phyloP scores from a whole-genome alignment of 768 basidiomycete genomes.

The Podaxis pistillaris region DNA sequence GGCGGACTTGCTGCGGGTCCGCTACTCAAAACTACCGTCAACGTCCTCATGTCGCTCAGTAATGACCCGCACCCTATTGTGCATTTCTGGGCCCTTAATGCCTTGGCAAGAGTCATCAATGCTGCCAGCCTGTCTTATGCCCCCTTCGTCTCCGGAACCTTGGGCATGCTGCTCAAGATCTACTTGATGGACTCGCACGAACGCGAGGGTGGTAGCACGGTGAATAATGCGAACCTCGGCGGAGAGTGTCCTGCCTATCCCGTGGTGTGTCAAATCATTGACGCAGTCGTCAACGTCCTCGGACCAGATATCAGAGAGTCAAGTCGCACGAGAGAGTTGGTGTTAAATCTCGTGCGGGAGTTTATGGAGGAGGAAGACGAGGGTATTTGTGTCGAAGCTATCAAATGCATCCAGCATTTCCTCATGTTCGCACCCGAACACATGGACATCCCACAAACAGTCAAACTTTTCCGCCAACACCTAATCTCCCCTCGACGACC shows the following conservation, averaged over 20 bases:
- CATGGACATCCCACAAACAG: conserved; percentile 77
- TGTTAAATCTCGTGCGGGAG: conserved; percentile 82
- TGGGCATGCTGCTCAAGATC: conserved; percentile 88
- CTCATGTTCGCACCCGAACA: conserved; percentile 92
- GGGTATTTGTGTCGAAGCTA: conserved; percentile 87
- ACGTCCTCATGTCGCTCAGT: conserved; percentile 90
- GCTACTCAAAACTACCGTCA: conserved; percentile 91
- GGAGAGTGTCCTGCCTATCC: conserved; percentile 93
- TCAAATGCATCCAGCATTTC: conserved; percentile 95
- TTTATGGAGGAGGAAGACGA: conserved; percentile 87
- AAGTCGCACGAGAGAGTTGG: conserved; percentile 69
- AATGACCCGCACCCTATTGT: conserved; percentile 97
- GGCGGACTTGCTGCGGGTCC: conserved; percentile 95
- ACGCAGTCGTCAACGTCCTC: conserved; percentile 89
- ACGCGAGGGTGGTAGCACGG: conserved; percentile 76
- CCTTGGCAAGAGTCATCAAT: conserved; percentile 83
- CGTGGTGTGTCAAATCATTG: conserved; percentile 86
- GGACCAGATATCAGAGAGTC: conserved; percentile 96
- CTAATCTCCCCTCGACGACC: conserved; percentile 80
- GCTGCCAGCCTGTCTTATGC: conserved; percentile 91
- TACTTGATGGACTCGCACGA: conserved; percentile 92
- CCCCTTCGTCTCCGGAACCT: conserved; percentile 82
- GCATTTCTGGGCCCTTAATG: conserved; percentile 89
- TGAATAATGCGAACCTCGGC: conserved; percentile 79
- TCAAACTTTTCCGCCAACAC: conserved; percentile 74